Base-by-base conservation (phyloP, 1,139 yeast species). In the Taphrina confusa region DNA sequence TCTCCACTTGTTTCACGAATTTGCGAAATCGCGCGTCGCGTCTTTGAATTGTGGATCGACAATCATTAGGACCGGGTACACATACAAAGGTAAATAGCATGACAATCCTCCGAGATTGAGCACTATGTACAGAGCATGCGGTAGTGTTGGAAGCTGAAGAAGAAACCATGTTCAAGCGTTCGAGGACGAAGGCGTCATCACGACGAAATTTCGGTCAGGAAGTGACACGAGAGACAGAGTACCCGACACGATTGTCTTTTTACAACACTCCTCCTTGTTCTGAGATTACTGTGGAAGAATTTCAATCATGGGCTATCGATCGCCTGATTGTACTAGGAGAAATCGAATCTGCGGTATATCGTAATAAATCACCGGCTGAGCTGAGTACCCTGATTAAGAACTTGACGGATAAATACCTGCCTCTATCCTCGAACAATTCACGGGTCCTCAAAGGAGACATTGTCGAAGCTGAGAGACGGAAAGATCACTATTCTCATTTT, bases 221-320 rank as follows among this genome's bases (percentile, higher is more conserved):
- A 22, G 69, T 69, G 25, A 63, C 63, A 2, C 65, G 68, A 63
- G 73, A 66, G 64, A 64, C 73, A 4, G 72, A 71, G 60, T 81
- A 80, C 67, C 79, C 83, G 2, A 69, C 71, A 62, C 68, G 92
- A 44, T 76, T 87, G 56, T 82, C 85, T 51, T 80, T 91, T 68
- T 92, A 92, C 72, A 80, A 78, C 45, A 66, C 75, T 2, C 94
- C 96, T 5, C 97, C 97, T 0, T 73, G 78, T 36, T 83, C 84
- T 34, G 97, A 92, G 72, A 83, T 92, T 68, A 89, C 97, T 0
- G 72, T 92, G 37, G 97, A 91, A 66, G 87, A 92, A 70, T 94
- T 92, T 72, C 98, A 92, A 73, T 78, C 79, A 16, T 92, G 97
- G 97, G 97, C 97, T 6, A 86, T 92, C 55, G 97, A 92, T 69